Percentiles rank a stretch among this genome's conserved stretches.
Evolutionary conservation across 306 rosid species (phyloP).

Genomic region (Vigna reflexopilosa): DNA sequence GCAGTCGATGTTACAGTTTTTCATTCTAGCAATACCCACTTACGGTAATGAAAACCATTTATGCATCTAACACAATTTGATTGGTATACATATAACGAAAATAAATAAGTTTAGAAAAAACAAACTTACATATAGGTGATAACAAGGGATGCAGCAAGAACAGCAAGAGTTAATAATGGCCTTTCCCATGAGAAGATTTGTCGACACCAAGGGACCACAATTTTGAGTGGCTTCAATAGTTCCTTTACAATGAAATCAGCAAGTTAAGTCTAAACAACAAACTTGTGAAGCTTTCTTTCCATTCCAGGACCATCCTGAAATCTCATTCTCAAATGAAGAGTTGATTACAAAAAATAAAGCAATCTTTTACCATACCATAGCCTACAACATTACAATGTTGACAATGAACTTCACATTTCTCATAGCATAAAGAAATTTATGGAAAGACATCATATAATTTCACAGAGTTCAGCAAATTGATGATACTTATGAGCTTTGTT

Average conservation of each 20-base stretch:
- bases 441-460: background rate
- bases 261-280: conserved; percentile 31
- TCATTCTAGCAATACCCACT: background rate
- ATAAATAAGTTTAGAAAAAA: background rate
- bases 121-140: conserved; percentile 69
- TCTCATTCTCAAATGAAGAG: conserved; percentile 33
- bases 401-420: conserved; percentile 2
- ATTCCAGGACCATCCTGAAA: background rate
- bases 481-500: background rate
- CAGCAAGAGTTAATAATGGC: conserved; percentile 59
- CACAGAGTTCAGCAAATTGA: conserved; percentile 5
- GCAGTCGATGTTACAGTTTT: conserved; percentile 24
- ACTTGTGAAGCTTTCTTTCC: conserved; percentile 19
- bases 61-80: conserved; percentile 31
- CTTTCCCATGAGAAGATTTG: conserved; percentile 76
- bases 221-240: conserved; percentile 70
- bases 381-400: background rate
- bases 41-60: background rate
- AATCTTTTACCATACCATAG: background rate
- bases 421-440: conserved; percentile 7
- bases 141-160: conserved; percentile 58
- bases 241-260: conserved; percentile 57
- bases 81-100: background rate
- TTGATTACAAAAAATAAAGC: conserved; percentile 2
- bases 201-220: conserved; percentile 58